phyloP scores from a whole-genome alignment of 192 early-diverging fungal species.

The Thoreauomyces humboldtii region DNA sequence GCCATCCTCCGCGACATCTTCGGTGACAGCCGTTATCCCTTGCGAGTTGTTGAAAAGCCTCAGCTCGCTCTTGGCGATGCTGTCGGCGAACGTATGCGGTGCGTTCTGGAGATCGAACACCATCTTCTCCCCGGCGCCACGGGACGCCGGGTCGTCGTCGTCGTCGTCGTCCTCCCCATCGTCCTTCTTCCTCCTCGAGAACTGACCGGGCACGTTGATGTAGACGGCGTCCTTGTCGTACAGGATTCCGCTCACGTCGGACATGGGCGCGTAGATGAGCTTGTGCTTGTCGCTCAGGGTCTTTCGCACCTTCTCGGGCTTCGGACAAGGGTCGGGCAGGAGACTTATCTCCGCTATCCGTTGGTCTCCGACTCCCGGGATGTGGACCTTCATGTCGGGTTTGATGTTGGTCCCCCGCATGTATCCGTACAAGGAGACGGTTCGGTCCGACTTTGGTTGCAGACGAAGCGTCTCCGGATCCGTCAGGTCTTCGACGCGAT shows the following conservation, averaged over 20 bases:
- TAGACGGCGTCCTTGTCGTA: slow-evolving; percentile 99
- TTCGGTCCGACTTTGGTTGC: slow-evolving; percentile 86
- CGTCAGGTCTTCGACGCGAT: slow-evolving; percentile 95
- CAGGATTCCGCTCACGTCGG: slow-evolving; percentile 95
- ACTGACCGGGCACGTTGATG: slow-evolving; percentile 89
- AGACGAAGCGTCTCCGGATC: slow-evolving; percentile 79
- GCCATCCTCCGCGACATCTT: slow-evolving; percentile 14
- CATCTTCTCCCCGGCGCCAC: slow-evolving; percentile 82
- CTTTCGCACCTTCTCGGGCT: slow-evolving; percentile 90
- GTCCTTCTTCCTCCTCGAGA: slow-evolving; percentile 60
- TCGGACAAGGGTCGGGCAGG: slow-evolving; percentile 92
- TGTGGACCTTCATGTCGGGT: slow-evolving; percentile 81
- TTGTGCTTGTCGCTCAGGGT: slow-evolving; percentile 90
- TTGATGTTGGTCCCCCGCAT: slow-evolving; percentile 94
- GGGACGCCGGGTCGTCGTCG: slow-evolving; percentile 45
- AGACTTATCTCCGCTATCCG: slow-evolving; percentile 70
- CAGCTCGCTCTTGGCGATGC: slow-evolving; percentile 64
- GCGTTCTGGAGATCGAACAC: slow-evolving; percentile 91
- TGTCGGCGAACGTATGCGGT: slow-evolving; percentile 65
- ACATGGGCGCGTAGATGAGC: slow-evolving; percentile 97
- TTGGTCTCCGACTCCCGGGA: slow-evolving; percentile 93
- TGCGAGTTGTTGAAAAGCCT: slow-evolving; percentile 65
- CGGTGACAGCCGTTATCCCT: slow-evolving; percentile 45
- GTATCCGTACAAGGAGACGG: slow-evolving; percentile 93
- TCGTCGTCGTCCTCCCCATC: slow-evolving; percentile 39